Percentiles rank a stretch among this genome's conserved stretches.
phyloP scores from a whole-genome alignment of 306 rosid species.

The Benincasa hispida region DNA sequence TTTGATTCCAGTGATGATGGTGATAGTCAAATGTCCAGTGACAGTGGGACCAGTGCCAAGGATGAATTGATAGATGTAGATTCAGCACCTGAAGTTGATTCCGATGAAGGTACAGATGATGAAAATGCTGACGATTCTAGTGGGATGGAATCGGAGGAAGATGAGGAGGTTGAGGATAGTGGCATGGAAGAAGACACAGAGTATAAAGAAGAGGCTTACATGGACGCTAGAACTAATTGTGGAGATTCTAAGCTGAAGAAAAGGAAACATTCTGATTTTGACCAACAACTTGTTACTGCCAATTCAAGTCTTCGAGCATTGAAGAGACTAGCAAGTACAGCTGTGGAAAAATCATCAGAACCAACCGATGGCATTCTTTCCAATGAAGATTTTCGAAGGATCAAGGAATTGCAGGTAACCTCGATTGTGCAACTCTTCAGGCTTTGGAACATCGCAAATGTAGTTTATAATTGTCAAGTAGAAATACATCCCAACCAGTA shows the following conservation, averaged over 20 bases:
- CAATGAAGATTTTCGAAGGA: constrained; percentile 69
- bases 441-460: neutral
- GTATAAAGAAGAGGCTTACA: constrained; percentile 5
- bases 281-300: constrained; percentile 38
- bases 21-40: constrained; percentile 27
- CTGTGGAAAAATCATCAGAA: constrained; percentile 17
- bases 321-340: constrained; percentile 46
- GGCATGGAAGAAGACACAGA: neutral
- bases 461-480: neutral
- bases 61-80: constrained; percentile 22
- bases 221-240: constrained; percentile 18
- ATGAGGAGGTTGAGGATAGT: constrained; percentile 16
- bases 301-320: constrained; percentile 80
- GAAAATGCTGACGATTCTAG: constrained; percentile 24
- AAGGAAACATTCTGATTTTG: constrained; percentile 54
- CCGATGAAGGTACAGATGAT: neutral
- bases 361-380: constrained; percentile 66
- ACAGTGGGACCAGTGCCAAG: constrained; percentile 25
- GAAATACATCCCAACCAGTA: neutral
- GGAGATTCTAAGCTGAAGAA: constrained; percentile 31
- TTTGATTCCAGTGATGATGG: constrained; percentile 29
- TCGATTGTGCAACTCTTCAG: neutral
- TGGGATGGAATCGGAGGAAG: constrained; percentile 21
- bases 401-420: constrained; percentile 57
- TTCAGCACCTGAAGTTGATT: constrained; percentile 23